Conservation (phyloP, 1,284 basidiomycete genomes). For the Rhodotorula mucilaginosa region DNA sequence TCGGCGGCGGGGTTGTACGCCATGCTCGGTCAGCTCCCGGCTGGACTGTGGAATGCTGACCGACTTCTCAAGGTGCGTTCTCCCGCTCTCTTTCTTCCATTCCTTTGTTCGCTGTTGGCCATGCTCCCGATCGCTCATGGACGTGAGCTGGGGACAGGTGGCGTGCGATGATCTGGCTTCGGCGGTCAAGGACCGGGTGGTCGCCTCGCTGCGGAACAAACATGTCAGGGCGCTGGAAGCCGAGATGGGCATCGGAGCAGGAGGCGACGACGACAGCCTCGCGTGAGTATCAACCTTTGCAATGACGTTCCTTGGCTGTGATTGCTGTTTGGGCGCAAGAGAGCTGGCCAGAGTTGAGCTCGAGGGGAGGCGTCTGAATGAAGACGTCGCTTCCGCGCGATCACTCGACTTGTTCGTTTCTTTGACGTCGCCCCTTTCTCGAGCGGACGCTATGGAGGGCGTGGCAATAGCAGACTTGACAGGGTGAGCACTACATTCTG, state of each 20-base stretch:
- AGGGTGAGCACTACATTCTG: not conserved
- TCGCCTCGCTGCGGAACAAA: constrained; percentile 63
- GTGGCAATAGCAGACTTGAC: not conserved
- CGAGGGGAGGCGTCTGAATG: no score
- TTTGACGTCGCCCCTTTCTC: no score
- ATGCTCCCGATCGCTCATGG: constrained; percentile 50
- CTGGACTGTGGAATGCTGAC: constrained; percentile 87
- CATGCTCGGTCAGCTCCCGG: constrained; percentile 78
- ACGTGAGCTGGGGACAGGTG: constrained; percentile 45
- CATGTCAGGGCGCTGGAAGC: constrained; percentile 51
- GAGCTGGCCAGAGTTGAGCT: no score
- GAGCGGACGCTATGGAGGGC: not conserved
- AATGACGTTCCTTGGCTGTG: no score
- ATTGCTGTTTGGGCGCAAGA: no score
- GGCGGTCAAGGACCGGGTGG: constrained; percentile 65
- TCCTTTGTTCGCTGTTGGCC: not conserved
- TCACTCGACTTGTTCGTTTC: no score
- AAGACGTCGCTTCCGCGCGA: no score
- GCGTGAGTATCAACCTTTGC: no score
- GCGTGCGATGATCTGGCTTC: constrained; percentile 62
- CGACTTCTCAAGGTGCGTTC: constrained; percentile 72
- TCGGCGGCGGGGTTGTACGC: constrained; percentile 84
- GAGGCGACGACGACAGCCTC: not conserved
- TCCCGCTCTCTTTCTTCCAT: not conserved
- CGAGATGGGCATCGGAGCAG: constrained; percentile 6